Percentiles rank a stretch among this genome's conserved stretches.
phyloP scores from a whole-genome alignment of 306 rosid genomes.

The Luffa acutangula region DNA sequence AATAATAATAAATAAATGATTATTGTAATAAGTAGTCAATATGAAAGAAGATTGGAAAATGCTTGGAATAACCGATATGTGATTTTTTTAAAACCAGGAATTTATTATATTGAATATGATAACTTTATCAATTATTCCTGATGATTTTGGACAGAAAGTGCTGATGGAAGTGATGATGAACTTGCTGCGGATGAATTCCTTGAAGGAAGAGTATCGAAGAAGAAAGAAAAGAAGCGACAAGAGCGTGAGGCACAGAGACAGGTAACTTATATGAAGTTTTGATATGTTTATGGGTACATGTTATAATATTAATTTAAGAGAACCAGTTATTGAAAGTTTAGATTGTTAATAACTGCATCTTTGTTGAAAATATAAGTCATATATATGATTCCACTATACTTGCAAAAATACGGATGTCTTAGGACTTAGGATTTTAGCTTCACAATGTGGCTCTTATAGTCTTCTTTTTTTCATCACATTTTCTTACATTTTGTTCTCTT shows the following conservation, averaged over 20 bases:
- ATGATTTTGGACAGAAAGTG: constrained; percentile 32
- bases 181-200: constrained; percentile 31
- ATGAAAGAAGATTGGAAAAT: background rate
- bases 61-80: background rate
- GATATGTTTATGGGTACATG: background rate
- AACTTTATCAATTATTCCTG: background rate
- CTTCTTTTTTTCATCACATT: background rate
- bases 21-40: background rate
- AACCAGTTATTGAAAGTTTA: background rate
- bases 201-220: constrained; percentile 51
- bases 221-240: constrained; percentile 75
- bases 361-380: background rate
- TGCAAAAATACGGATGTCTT: background rate
- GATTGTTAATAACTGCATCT: background rate
- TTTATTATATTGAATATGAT: background rate
- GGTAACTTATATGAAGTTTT: constrained; percentile 24
- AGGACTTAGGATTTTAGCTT: background rate
- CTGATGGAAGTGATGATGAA: constrained; percentile 74
- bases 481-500: background rate
- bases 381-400: background rate
- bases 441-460: background rate
- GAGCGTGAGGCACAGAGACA: constrained; percentile 89
- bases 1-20: too few species aligned
- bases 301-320: background rate
- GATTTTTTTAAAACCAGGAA: background rate